Evolutionary conservation across 108 stramenopile species (phyloP).

Genomic region (Stephanodiscus minutulus): DNA sequence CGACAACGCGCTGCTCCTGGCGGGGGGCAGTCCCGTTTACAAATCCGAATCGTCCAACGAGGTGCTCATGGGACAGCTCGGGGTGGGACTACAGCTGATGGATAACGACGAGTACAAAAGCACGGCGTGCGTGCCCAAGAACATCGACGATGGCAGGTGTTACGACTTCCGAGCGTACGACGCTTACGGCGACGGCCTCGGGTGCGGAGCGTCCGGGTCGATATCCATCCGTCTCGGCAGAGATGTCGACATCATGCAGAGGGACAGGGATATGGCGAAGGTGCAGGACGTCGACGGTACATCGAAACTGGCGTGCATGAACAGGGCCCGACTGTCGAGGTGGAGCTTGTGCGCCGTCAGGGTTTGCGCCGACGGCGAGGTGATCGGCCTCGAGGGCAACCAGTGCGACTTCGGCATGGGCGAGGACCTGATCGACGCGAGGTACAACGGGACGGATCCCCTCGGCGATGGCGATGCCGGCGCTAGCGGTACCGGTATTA

Average conservation of each 20-base stretch:
- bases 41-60: neutral
- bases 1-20: slow-evolving; percentile 10
- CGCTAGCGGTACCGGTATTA: too few relatives aligned
- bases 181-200: slow-evolving; percentile 26
- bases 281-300: neutral
- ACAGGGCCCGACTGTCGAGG: neutral
- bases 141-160: neutral
- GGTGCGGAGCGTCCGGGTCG: slow-evolving; percentile 24
- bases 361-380: slow-evolving; percentile 15
- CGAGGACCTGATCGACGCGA: slow-evolving; percentile 9
- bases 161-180: slow-evolving; percentile 38
- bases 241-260: neutral
- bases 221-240: slow-evolving; percentile 7
- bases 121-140: slow-evolving; percentile 11
- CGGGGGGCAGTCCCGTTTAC: slow-evolving; percentile 2
- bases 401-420: slow-evolving; percentile 25
- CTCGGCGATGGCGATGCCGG: too few relatives aligned
- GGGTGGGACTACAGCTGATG: neutral
- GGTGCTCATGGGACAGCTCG: neutral
- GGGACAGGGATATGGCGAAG: slow-evolving; percentile 12
- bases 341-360: slow-evolving; percentile 28
- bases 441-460: neutral
- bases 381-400: slow-evolving; percentile 21
- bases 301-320: slow-evolving; percentile 18
- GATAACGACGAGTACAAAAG: slow-evolving; percentile 10